phyloP scores from a whole-genome alignment of 208 protist genomes.

The Leishmania mexicana region DNA sequence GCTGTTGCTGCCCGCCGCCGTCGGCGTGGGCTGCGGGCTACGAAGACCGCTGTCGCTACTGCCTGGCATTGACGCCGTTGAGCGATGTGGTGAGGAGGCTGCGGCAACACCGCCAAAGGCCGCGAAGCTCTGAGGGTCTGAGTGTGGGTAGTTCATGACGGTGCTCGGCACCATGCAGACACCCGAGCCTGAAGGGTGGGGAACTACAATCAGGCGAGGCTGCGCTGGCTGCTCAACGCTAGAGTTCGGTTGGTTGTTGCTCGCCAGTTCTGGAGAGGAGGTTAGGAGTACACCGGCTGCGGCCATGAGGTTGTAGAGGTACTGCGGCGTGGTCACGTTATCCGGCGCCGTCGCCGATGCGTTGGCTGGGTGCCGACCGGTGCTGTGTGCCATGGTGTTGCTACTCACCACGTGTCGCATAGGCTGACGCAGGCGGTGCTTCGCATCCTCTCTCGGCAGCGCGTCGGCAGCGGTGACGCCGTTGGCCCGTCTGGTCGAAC shows the following conservation, averaged over 20 bases:
- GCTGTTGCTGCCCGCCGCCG: not conserved
- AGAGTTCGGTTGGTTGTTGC: not conserved
- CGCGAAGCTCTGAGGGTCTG: not conserved
- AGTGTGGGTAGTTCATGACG: conserved; percentile 15
- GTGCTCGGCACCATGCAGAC: conserved; percentile 23
- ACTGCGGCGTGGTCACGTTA: conserved; percentile 27
- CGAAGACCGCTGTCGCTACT: conserved; percentile 5
- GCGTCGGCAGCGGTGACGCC: conserved; percentile 4
- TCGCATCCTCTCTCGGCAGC: conserved; percentile 9
- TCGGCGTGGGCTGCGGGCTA: not conserved
- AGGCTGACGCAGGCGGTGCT: conserved; percentile 23
- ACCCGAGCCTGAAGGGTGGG: conserved; percentile 18
- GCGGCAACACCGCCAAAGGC: not conserved
- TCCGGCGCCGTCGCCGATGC: not conserved
- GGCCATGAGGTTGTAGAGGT: conserved; percentile 33
- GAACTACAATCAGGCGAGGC: conserved; percentile 26
- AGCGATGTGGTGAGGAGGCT: not conserved
- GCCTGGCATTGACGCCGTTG: not conserved
- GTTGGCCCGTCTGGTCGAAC: not conserved
- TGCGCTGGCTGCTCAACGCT: conserved; percentile 3
- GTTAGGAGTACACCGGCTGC: conserved; percentile 14
- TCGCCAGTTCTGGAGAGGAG: conserved; percentile 1
- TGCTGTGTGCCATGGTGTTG: conserved; percentile 30
- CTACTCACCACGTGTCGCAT: conserved; percentile 23
- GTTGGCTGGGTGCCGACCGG: conserved; percentile 11